Conservation (phyloP, 257 asterid genomes). For the Cordia subcordata region DNA sequence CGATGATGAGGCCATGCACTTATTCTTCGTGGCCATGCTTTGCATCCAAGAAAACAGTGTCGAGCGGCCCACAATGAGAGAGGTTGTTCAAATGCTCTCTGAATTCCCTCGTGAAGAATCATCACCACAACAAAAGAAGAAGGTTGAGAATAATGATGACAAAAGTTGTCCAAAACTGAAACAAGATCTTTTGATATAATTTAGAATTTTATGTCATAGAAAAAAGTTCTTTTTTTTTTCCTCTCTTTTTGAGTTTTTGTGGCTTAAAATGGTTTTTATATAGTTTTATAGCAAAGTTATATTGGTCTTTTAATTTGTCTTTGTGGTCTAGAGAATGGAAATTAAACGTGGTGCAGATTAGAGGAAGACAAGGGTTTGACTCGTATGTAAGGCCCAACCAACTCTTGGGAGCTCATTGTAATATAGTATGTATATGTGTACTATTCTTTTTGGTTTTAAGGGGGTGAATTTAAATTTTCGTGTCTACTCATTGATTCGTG, state of each 20-base stretch:
- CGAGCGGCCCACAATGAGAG: slow-evolving; percentile 89
- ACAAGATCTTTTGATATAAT: slow-evolving; percentile 40
- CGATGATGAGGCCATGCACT: slow-evolving; percentile 67
- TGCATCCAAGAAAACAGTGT: slow-evolving; percentile 75
- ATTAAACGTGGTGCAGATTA: background rate
- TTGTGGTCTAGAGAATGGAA: background rate
- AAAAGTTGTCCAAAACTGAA: slow-evolving; percentile 19
- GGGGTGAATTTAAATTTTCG: background rate
- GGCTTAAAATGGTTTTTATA: background rate
- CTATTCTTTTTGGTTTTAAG: no score
- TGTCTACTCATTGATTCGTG: no score
- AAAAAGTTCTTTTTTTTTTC: background rate
- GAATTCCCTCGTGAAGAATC: slow-evolving; percentile 61
- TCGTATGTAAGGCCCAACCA: background rate
- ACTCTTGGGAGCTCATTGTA: background rate
- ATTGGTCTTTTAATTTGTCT: background rate
- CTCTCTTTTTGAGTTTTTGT: background rate
- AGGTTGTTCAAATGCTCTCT: slow-evolving; percentile 87
- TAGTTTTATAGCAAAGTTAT: background rate
- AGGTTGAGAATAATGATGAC: slow-evolving; percentile 23
- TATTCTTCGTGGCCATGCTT: slow-evolving; percentile 83
- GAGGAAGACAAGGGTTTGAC: background rate
- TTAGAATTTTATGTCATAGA: background rate
- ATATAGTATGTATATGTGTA: background rate
- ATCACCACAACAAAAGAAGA: slow-evolving; percentile 22